These are phyloP conservation scores for Neckera pumila DNA, from an alignment of 225 moss, liverwort and hornwort genomes.

Conservation along the genomic window DNA sequence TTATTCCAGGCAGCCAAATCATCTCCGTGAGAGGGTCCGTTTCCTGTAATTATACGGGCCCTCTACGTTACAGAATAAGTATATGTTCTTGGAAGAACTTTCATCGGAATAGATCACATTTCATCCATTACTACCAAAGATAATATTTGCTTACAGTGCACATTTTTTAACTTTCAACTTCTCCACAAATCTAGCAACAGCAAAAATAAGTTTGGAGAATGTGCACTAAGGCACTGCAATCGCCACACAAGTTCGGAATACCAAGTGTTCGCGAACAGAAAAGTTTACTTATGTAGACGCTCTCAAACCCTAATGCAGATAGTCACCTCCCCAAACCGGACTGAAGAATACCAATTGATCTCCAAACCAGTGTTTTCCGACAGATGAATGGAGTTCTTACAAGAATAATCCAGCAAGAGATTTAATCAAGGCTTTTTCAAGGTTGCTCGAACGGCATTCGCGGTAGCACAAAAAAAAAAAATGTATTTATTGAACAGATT, in stretches of 20 bases:
- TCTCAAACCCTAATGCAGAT: neutral
- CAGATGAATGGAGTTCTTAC: neutral
- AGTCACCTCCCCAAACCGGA: neutral
- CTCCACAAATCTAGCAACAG: neutral
- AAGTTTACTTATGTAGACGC: neutral
- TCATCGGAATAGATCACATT: neutral
- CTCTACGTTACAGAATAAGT: constrained; percentile 1
- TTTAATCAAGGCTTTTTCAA: neutral
- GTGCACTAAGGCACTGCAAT: neutral
- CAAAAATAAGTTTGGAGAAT: neutral
- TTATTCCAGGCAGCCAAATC: constrained; percentile 41
- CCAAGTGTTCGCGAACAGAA: neutral
- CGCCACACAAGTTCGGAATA: neutral
- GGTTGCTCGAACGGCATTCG: neutral
- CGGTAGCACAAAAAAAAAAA: neutral
- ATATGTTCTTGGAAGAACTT: neutral
- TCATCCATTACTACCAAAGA: neutral
- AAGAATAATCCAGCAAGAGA: neutral
- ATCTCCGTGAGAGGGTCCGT: constrained; percentile 17
- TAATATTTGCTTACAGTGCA: neutral
- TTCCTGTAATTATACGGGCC: constrained; percentile 14
- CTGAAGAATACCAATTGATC: neutral
- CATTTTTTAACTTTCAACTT: neutral
- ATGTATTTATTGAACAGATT: neutral
- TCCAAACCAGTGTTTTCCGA: neutral